Base-by-base conservation (phyloP, 768 basidiomycete genomes). In the Boletus bicolor region DNA sequence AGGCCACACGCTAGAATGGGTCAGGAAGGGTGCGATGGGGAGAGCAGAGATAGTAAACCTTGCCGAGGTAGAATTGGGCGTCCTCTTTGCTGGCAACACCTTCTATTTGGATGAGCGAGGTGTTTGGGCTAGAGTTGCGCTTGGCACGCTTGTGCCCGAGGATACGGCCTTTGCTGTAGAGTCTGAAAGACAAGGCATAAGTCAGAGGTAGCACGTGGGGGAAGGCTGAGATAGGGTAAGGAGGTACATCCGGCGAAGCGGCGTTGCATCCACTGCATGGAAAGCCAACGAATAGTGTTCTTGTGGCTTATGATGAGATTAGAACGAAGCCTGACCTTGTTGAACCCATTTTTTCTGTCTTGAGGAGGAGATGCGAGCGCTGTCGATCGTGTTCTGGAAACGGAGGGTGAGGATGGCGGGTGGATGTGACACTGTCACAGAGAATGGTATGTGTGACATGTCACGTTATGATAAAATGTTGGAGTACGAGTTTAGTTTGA, bases 131-230 rank as follows among this genome's bases (percentile, higher is more conserved):
- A 55, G 89, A 82, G 83, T 98, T 98, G 72, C 93, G 89, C 81
- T 98, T 98, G 59, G 91, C 94, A 62, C 97, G 92, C 81, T 98
- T 98, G 91, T 96, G 92, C 62, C 95, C 93, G 68, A 98, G 82
- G 72, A 99, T 86, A 68, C 97, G 93, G 74, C 93, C 97, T 82
- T 97, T 98, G 77, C 76, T 74, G 84, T 97, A 96, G 69, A 97
- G 84, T 84, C 95, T 96, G 72, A 44, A 49, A 39, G 47, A 36
- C 50, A 9, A 44, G 24, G n/a, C 1, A 11, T 15, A 5, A 2
- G 54, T 59, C 35, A 59, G 44, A 9, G 24, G 26, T 35, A 4
- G 35, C 1, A 17, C 4, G 39, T 6, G 11, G 1, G 26, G 36
- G 10, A 9, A 24, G 36, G 19, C 15, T n/a, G 12, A 28, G 44